Evolutionary conservation across 2,329 filamentous ascomycete species (phyloP), one percentile per base, ranked within the genome.

Genomic region (Fusarium fracticaudum): DNA sequence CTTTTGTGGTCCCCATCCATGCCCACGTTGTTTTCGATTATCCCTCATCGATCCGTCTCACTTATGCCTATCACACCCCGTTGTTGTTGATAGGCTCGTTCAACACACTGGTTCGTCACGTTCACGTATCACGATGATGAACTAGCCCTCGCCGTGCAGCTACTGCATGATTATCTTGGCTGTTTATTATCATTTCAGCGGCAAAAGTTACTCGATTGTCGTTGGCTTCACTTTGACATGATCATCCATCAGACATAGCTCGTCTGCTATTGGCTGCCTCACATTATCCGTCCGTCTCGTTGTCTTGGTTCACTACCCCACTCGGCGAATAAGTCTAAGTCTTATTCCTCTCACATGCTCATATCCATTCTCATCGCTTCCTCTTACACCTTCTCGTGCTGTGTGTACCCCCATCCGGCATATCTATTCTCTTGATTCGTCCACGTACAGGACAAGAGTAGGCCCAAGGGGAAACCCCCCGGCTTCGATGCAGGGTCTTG

Each of bases 11-110:
- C 60, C 67, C 71, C 64, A 68, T 69, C 41, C 54, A 63, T 40
- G 31, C 55, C 33, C 60, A 55, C 44, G 59, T 67, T 65, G 31
- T 61, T 67, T 55, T 67, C 64, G 47, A 77, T 77, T 76, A 77
- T 78, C 76, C 73, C 76, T 76, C 73, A 76, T 72, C 64, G 53
- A 74, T 60, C 43, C 54, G 38, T 66, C 55, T 67, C 61, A 64
- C 48, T 60, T 41, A 35, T 67, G 57, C 61, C 64, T 51, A 65
- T 66, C 63, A 63, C 67, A 63, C 45, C 35, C 50, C n/a, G 22
- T 69, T 31, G 31, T 31, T n/a, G 38, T 48, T 71, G 65, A 60
- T 68, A 66, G 53, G 59, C 43, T 47, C 43, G 60, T 54, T 51
- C 20, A 64, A 41, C 64, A 69, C 43, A 69, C 64, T 72, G 53